Evolutionary conservation across 108 stramenopile genomes (phyloP).

Genomic region (Skeletonema tropicum): DNA sequence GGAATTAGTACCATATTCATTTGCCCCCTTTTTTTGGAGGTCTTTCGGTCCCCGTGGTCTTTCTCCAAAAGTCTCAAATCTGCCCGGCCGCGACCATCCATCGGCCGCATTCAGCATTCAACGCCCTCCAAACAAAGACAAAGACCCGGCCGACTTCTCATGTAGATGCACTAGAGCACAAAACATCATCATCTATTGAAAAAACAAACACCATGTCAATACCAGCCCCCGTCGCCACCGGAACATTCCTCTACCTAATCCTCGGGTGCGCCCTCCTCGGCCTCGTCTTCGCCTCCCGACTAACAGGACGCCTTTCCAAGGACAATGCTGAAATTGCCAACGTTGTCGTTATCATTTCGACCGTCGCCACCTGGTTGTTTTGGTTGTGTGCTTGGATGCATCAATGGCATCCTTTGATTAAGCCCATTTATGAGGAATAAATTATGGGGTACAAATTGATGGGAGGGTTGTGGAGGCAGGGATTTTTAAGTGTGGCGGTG

Average conservation of each 20-base stretch:
- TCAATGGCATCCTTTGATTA: constrained; percentile 93
- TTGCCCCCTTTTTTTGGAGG: too few species aligned
- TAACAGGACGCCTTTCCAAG: constrained; percentile 75
- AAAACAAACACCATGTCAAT: constrained; percentile 57
- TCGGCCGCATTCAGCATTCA: too few species aligned
- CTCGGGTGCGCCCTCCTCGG: constrained; percentile 65
- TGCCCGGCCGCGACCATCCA: too few species aligned
- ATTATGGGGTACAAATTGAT: neutral
- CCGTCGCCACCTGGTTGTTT: constrained; percentile 85
- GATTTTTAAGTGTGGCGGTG: neutral
- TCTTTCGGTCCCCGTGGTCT: too few species aligned
- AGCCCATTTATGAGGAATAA: constrained; percentile 87
- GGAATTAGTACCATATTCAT: too few species aligned
- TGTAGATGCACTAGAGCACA: too few species aligned
- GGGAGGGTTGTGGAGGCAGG: neutral
- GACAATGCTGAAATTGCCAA: constrained; percentile 89
- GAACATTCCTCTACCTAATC: constrained; percentile 76
- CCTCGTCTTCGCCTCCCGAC: constrained; percentile 60
- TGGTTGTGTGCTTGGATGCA: constrained; percentile 93
- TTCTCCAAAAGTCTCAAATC: too few species aligned
- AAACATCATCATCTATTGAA: too few species aligned
- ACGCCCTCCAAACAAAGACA: too few species aligned
- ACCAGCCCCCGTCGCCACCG: constrained; percentile 76
- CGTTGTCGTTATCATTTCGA: constrained; percentile 76
- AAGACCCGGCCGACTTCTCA: neutral